Conservation (phyloP, 2,329 filamentous ascomycete species). For the Gnomoniopsis sp. region DNA sequence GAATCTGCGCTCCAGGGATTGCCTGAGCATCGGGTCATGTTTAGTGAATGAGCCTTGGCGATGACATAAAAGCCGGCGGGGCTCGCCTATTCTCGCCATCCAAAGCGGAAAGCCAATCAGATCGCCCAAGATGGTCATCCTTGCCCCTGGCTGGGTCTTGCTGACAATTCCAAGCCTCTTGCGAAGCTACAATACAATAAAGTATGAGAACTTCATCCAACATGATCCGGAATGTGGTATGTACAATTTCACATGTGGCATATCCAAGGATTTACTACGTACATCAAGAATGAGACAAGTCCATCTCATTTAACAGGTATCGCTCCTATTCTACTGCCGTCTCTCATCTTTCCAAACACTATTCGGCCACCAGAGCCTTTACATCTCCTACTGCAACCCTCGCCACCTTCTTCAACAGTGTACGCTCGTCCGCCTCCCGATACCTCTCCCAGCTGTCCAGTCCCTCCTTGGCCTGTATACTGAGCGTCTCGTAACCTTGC, state of each 20-base stretch:
- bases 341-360: neutral
- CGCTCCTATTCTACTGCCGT: neutral
- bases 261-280: too few relatives aligned
- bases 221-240: too few relatives aligned
- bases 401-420: slow-evolving; percentile 81
- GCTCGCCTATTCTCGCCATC: slow-evolving; percentile 24
- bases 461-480: slow-evolving; percentile 84
- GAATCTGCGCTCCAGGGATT: neutral
- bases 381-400: slow-evolving; percentile 68
- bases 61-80: slow-evolving; percentile 9
- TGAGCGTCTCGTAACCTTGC: slow-evolving; percentile 91
- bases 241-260: too few relatives aligned
- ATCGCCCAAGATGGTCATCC: slow-evolving; percentile 28
- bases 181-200: too few relatives aligned
- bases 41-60: neutral
- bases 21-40: slow-evolving; percentile 6
- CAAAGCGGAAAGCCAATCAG: slow-evolving; percentile 35
- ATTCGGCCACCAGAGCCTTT: slow-evolving; percentile 45
- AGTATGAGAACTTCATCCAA: too few relatives aligned
- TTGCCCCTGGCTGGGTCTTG: too few relatives aligned
- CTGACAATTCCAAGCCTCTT: too few relatives aligned
- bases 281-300: too few relatives aligned
- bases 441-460: slow-evolving; percentile 83
- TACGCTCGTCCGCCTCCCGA: slow-evolving; percentile 81
- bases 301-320: neutral